Conservation (phyloP, 2,329 filamentous ascomycete species). For the Annulohypoxylon truncatum region DNA sequence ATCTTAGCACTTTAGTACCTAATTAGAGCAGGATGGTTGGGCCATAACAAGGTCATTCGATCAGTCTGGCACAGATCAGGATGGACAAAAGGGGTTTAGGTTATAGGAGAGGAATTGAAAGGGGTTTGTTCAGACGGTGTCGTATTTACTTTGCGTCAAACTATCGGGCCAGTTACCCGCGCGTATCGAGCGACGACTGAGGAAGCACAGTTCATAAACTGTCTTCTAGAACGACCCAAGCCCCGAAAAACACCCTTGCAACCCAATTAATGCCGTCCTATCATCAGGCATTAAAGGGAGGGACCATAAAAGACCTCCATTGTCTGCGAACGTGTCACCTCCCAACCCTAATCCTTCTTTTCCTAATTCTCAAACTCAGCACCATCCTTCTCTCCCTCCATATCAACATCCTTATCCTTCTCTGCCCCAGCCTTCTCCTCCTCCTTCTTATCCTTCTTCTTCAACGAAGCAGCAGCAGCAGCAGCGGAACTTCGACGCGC, state of each 20-base stretch:
- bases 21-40: too few relatives aligned
- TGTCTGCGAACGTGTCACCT: neutral
- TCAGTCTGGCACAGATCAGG: neutral
- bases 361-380: too few relatives aligned
- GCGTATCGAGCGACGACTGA: neutral
- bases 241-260: neutral
- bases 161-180: neutral
- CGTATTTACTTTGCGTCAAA: neutral
- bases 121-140: neutral
- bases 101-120: neutral
- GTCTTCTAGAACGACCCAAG: neutral
- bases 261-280: neutral
- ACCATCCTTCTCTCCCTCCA: neutral
- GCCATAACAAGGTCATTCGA: neutral
- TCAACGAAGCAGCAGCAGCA: too few relatives aligned
- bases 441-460: neutral
- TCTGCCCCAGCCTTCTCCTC: neutral
- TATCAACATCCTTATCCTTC: neutral
- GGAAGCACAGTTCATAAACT: neutral
- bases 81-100: neutral
- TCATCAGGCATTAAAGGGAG: neutral
- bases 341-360: neutral
- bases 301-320: neutral
- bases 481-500: too few relatives aligned
- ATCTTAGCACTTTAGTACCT: too few relatives aligned